Base-by-base conservation (phyloP, 768 basidiomycete genomes). In the Udeniomyces megalosporus region DNA sequence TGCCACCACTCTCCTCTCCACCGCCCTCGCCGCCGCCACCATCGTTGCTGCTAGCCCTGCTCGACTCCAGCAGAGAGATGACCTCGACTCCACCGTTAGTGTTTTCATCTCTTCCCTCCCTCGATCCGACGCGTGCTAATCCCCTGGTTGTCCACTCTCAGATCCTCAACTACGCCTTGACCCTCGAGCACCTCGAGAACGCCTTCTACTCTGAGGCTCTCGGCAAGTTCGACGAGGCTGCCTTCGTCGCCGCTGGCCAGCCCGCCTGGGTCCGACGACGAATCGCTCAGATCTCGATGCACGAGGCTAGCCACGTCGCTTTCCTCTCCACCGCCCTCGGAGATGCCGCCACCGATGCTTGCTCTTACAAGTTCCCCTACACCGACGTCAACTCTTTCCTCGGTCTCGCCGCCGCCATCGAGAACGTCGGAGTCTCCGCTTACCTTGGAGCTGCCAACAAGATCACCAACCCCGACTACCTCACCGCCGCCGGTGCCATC, bases 271-370 rank as follows among this genome's bases (percentile, higher is more conserved):
- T 79, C 47, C 76, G 78, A 59, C 17, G 38, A 42, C 14, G 54
- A 35, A 31, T 56, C 31, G 54, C 32, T 44, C 54, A 56, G 31
- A 56, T 85, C 58, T 70, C 71, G 24, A 71, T 75, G 45, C 82
- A 85, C 70, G 82, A 84, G 69, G 68, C 70, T 38, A 71, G 72
- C 10, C 84, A 86, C 72, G 80, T 82, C 64, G 68, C 75, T 6
- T 77, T 80, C 69, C 74, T 85, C 38, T 72, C 79, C 5, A 67
- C 61, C 6, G 76, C 75, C 0, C 72, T 83, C 35, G 77, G 78
- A 0, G 74, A 72, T 28, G 70, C 74, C 5, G 77, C 80, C 10
- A 74, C 79, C 15, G 59, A 11, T 7, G 47, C 29, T 48, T 48
- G 22, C 49, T 10, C 11, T 24, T 48, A 67, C 69, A 29, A 72